Conservation (phyloP, 106 monocot genomes). For the Platanthera zijinensis region DNA sequence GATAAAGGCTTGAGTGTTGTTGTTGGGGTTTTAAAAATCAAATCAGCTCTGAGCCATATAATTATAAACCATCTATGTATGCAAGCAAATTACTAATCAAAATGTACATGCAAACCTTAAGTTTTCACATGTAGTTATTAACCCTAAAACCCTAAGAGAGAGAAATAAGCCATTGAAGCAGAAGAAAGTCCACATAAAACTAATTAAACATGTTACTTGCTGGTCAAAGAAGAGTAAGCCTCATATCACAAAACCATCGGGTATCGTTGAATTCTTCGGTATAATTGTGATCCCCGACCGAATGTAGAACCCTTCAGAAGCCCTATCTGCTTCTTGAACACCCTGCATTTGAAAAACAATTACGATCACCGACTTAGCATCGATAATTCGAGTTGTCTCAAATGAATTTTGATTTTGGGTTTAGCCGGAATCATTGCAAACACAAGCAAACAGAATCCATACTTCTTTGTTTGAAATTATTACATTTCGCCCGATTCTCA, state of each 20-base stretch:
- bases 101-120: no score
- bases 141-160: no score
- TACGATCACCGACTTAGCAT: neutral
- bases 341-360: constrained; percentile 19
- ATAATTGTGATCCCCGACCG: constrained; percentile 48
- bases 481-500: constrained; percentile 69
- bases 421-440: neutral
- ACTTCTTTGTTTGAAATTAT: constrained; percentile 56
- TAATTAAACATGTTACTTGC: neutral
- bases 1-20: no score
- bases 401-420: neutral
- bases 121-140: no score
- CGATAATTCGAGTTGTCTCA: neutral
- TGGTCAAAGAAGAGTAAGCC: neutral
- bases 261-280: constrained; percentile 49
- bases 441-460: constrained; percentile 3
- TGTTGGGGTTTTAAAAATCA: no score
- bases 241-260: constrained; percentile 48
- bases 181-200: neutral
- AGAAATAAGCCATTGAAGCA: neutral
- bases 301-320: constrained; percentile 59
- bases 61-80: no score
- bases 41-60: no score
- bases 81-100: no score
- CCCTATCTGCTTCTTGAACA: constrained; percentile 49